Evolutionary conservation across 164 flowering plant species (phyloP).

Genomic region (Paratinospora sagittata): DNA sequence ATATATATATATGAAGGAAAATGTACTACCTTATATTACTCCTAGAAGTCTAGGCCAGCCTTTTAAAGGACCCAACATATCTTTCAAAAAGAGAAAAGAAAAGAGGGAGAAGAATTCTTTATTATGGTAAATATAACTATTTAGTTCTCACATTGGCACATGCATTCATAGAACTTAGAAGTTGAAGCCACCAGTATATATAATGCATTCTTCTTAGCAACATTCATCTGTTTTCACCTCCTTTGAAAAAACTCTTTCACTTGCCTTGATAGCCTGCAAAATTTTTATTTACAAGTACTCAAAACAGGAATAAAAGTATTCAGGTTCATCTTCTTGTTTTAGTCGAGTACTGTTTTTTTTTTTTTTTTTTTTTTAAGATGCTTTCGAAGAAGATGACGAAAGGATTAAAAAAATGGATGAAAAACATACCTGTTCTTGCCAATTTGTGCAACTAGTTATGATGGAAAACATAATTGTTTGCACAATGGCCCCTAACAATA

Average conservation of each 20-base stretch:
- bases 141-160: too few species aligned
- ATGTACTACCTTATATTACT: too few species aligned
- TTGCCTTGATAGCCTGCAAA: neutral
- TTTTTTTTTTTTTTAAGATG: neutral
- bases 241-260: neutral
- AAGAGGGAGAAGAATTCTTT: too few species aligned
- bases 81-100: too few species aligned
- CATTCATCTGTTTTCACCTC: neutral
- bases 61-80: too few species aligned
- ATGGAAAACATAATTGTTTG: slow-evolving; percentile 39
- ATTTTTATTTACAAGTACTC: neutral
- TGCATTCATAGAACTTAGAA: neutral
- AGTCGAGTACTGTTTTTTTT: too few species aligned
- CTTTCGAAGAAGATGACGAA: neutral
- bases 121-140: too few species aligned
- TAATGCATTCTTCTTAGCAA: neutral
- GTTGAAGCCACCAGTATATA: neutral
- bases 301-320: too few species aligned
- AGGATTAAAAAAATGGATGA: neutral
- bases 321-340: neutral
- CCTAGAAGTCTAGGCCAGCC: too few species aligned
- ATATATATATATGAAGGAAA: too few species aligned
- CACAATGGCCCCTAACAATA: slow-evolving; percentile 39
- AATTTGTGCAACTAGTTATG: slow-evolving; percentile 49
- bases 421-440: slow-evolving; percentile 53